Percentiles rank a stretch among this genome's conserved stretches.
These are phyloP conservation scores for Rhizopogon vulgaris DNA, from an alignment of 768 basidiomycete species.

Conservation along the genomic window DNA sequence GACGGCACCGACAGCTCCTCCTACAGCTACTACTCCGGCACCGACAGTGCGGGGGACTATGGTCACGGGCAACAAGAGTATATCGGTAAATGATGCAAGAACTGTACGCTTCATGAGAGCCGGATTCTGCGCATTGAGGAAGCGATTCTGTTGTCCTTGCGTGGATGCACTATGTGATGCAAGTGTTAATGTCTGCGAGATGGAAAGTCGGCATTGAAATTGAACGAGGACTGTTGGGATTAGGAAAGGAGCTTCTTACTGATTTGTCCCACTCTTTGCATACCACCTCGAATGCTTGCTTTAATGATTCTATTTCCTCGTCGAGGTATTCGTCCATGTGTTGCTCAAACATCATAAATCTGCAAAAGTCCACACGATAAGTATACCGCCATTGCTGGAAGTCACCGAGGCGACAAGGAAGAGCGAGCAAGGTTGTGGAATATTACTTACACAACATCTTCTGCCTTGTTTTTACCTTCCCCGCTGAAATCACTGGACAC, in stretches of 20 bases:
- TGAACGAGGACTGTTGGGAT: background rate
- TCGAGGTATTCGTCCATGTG: constrained; percentile 98
- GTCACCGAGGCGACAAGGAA: constrained; percentile 7
- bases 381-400: background rate
- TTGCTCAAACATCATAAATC: constrained; percentile 90
- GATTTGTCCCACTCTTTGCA: constrained; percentile 79
- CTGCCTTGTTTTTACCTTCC: constrained; percentile 32
- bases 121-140: constrained; percentile 82
- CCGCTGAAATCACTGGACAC: constrained; percentile 31
- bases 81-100: constrained; percentile 84
- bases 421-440: background rate
- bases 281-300: constrained; percentile 63
- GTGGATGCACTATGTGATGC: background rate
- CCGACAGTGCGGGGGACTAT: constrained; percentile 85
- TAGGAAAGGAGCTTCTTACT: constrained; percentile 32
- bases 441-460: constrained; percentile 74
- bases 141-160: constrained; percentile 40
- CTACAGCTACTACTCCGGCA: constrained; percentile 53
- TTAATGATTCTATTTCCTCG: constrained; percentile 83
- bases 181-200: background rate
- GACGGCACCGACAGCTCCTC: constrained; percentile 58
- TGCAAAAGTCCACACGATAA: constrained; percentile 24
- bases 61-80: constrained; percentile 88
- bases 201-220: background rate
- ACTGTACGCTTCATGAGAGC: constrained; percentile 90